These are phyloP conservation scores for Epichloe brachyelytri DNA, from an alignment of 2,329 filamentous ascomycete species.

Conservation along the genomic window DNA sequence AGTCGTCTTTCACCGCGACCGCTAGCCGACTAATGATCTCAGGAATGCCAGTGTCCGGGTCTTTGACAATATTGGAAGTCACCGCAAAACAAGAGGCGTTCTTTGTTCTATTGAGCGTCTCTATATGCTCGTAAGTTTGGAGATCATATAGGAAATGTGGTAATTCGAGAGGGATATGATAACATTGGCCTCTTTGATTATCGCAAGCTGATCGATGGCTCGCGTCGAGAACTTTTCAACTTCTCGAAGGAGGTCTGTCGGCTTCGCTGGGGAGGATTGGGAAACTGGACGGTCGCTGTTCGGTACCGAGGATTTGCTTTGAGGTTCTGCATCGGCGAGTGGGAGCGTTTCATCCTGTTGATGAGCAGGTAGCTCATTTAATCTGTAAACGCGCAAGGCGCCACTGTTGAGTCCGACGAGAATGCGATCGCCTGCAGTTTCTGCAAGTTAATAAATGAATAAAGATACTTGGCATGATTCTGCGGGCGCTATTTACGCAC, in stretches of 20 bases:
- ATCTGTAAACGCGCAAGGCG: conserved; percentile 75
- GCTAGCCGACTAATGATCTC: conserved; percentile 86
- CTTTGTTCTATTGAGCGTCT: conserved; percentile 69
- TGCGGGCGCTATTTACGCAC: conserved; percentile 29
- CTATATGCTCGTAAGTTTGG: conserved; percentile 68
- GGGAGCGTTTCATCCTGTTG: conserved; percentile 20
- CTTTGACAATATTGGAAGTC: conserved; percentile 90
- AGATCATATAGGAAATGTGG: conserved; percentile 84
- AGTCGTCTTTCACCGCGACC: conserved; percentile 86
- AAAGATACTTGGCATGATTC: background rate
- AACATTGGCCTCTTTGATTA: conserved; percentile 88
- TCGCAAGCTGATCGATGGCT: conserved; percentile 83
- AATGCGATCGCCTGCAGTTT: conserved; percentile 60
- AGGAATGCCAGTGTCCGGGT: conserved; percentile 72
- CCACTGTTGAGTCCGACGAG: conserved; percentile 88
- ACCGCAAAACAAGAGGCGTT: conserved; percentile 85
- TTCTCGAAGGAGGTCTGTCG: conserved; percentile 79
- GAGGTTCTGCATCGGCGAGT: conserved; percentile 14
- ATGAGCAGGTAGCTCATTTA: conserved; percentile 51
- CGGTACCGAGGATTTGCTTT: conserved; percentile 15
- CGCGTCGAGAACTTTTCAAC: conserved; percentile 87
- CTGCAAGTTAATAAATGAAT: background rate
- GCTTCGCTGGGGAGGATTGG: conserved; percentile 26
- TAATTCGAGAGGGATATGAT: conserved; percentile 86
- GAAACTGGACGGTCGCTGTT: conserved; percentile 18